These are phyloP conservation scores for Rhizoctonia solani DNA, from an alignment of 1,284 basidiomycete species.

Conservation along the genomic window DNA sequence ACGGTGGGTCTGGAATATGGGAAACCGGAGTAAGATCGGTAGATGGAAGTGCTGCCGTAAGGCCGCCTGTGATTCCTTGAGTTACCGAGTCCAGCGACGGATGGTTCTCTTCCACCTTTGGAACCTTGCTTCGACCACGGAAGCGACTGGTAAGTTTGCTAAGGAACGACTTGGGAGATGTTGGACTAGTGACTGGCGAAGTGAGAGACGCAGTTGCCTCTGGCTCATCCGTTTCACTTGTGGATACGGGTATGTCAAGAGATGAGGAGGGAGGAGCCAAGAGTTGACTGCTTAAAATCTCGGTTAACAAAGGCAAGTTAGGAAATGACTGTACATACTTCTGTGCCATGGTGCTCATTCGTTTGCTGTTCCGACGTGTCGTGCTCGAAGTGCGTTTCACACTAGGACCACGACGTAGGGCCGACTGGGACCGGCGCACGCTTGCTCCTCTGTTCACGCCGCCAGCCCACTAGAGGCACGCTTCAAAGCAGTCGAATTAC, in stretches of 20 bases:
- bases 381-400: slow-evolving; percentile 19
- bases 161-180: slow-evolving; percentile 19
- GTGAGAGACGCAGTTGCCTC: neutral
- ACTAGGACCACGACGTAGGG: slow-evolving; percentile 16
- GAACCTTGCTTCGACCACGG: slow-evolving; percentile 15
- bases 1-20: slow-evolving; percentile 5
- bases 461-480: slow-evolving; percentile 29
- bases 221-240: neutral
- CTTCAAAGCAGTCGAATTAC: slow-evolving; percentile 8
- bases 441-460: slow-evolving; percentile 13
- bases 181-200: slow-evolving; percentile 1
- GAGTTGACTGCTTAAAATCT: too few relatives aligned
- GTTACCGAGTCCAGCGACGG: too few relatives aligned
- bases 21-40: slow-evolving; percentile 11
- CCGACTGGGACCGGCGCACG: slow-evolving; percentile 15
- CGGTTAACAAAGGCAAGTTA: too few relatives aligned
- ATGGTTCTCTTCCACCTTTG: neutral
- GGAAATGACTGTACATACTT: slow-evolving; percentile 7
- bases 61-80: too few relatives aligned
- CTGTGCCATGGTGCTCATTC: slow-evolving; percentile 10
- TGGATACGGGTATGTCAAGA: too few relatives aligned
- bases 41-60: neutral
- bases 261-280: too few relatives aligned
- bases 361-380: slow-evolving; percentile 24
- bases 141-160: slow-evolving; percentile 32